Conservation (phyloP, 2,329 filamentous ascomycete genomes). For the Colletotrichum sp. region DNA sequence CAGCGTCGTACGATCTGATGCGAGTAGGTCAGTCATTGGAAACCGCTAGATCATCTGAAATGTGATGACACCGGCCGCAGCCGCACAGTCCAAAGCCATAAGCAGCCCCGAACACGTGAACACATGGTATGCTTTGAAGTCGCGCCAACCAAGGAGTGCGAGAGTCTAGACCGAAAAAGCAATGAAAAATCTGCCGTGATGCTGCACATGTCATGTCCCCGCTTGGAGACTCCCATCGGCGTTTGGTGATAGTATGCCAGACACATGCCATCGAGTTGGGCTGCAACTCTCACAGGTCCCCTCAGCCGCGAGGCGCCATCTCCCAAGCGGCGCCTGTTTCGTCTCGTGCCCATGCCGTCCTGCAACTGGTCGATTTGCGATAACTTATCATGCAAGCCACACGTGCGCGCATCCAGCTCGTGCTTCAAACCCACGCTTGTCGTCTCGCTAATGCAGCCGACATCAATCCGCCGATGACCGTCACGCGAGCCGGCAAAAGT, state of each 20-base stretch:
- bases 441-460: neutral
- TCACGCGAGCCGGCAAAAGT: neutral
- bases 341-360: neutral
- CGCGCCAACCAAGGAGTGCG: fast-evolving
- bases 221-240: neutral
- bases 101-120: too few species aligned
- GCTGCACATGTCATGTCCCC: neutral
- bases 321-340: neutral
- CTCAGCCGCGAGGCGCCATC: neutral
- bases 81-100: neutral
- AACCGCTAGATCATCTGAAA: fast-evolving
- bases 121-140: fast-evolving
- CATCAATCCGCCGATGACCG: fast-evolving
- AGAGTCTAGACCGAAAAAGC: neutral
- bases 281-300: too few species aligned
- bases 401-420: neutral
- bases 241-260: fast-evolving
- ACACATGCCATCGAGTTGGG: fast-evolving
- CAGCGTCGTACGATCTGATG: fast-evolving
- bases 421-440: neutral
- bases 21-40: neutral
- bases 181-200: neutral
- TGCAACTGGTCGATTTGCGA: too few species aligned
- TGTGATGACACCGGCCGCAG: neutral
- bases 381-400: neutral